Conservation (phyloP, 441 rosid species). For the Eruca vesicaria region DNA sequence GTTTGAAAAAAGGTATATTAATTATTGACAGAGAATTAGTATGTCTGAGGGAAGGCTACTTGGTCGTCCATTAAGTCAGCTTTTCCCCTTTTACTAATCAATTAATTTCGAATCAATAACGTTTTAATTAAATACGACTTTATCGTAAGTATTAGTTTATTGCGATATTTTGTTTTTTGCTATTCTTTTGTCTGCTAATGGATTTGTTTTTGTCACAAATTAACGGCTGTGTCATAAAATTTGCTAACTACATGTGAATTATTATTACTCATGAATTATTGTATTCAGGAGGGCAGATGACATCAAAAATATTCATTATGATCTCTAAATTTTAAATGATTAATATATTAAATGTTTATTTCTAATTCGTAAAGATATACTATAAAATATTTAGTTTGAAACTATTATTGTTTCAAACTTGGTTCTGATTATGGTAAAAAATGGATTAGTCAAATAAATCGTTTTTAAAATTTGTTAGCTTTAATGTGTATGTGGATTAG, state of each 20-base stretch:
- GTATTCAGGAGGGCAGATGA: background rate
- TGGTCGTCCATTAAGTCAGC: conserved; percentile 20
- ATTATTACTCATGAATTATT: background rate
- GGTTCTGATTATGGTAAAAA: background rate
- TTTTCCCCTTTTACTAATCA: conserved; percentile 26
- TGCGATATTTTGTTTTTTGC: background rate
- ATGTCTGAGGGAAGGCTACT: background rate
- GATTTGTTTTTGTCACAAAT: background rate
- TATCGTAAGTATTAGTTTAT: background rate
- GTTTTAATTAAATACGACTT: background rate
- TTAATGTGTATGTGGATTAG: background rate
- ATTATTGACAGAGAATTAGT: conserved; percentile 17
- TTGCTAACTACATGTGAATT: background rate
- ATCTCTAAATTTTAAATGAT: background rate
- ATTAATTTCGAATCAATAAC: conserved; percentile 14
- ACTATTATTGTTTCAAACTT: background rate
- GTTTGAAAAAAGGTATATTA: background rate
- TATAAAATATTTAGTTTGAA: background rate
- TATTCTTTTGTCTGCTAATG: background rate
- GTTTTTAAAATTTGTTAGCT: background rate
- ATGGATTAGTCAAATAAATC: background rate
- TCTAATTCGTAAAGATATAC: background rate
- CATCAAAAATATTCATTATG: background rate
- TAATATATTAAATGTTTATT: background rate
- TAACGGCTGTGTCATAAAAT: background rate